Evolutionary conservation across 1,139 yeast genomes (phyloP).

Genomic region (Lodderomyces beijingensis): DNA sequence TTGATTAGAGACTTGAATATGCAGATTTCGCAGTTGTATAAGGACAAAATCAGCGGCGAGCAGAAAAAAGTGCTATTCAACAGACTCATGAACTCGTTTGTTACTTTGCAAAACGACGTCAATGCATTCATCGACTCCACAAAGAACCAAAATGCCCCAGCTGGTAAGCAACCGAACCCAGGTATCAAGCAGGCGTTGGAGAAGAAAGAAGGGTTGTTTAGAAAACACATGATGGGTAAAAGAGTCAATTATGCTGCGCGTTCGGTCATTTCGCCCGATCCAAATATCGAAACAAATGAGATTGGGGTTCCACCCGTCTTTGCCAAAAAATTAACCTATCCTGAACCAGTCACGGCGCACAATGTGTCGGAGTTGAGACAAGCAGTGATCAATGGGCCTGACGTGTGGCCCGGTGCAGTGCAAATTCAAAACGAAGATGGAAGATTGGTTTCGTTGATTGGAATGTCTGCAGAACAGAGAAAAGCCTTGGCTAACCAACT

Average conservation of each 20-base stretch:
- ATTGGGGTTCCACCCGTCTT: conserved; percentile 99
- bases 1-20: conserved; percentile 86
- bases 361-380: conserved; percentile 87
- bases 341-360: conserved; percentile 96
- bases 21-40: conserved; percentile 57
- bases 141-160: conserved; percentile 70
- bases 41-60: conserved; percentile 56
- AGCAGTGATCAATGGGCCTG: conserved; percentile 97
- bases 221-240: conserved; percentile 99
- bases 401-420: conserved; percentile 97
- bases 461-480: conserved; percentile 91
- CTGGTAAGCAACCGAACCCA: conserved; percentile 75
- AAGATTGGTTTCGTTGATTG: conserved; percentile 71
- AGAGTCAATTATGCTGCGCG: conserved; percentile 99
- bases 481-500: conserved; percentile 95
- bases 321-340: conserved; percentile 91
- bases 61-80: conserved; percentile 77
- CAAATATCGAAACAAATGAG: conserved; percentile 94
- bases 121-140: conserved; percentile 91
- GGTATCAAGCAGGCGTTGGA: conserved; percentile 98
- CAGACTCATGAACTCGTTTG: conserved; percentile 92
- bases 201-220: conserved; percentile 96
- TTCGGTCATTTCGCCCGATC: conserved; percentile 98
- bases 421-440: conserved; percentile 98
- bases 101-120: conserved; percentile 90